Evolutionary conservation across 2,329 filamentous ascomycete species (phyloP).

Genomic region (Aspergillus quadrilineatus): DNA sequence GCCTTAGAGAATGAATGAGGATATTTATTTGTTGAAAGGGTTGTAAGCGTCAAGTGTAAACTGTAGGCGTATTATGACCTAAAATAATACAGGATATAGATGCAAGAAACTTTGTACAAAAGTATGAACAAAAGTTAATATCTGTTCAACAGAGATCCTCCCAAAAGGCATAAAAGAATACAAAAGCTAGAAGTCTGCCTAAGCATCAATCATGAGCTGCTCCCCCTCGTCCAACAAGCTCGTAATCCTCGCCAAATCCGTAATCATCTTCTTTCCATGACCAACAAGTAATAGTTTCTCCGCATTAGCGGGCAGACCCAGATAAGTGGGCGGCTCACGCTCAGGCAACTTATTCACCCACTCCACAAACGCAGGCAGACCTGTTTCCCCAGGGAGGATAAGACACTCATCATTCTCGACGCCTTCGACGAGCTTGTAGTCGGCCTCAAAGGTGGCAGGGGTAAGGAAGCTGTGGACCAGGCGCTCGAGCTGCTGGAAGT

Average conservation of each 20-base stretch:
- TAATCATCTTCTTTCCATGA: slow-evolving; percentile 79
- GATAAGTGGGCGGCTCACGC: slow-evolving; percentile 91
- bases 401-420: slow-evolving; percentile 61
- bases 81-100: too few relatives aligned
- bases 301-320: slow-evolving; percentile 90
- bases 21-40: too few relatives aligned
- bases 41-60: too few relatives aligned
- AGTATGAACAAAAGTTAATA: not conserved
- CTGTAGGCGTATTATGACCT: too few relatives aligned
- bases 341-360: slow-evolving; percentile 94
- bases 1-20: too few relatives aligned
- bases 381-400: slow-evolving; percentile 75
- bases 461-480: slow-evolving; percentile 80
- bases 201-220: slow-evolving; percentile 72
- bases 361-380: slow-evolving; percentile 77
- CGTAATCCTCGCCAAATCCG: slow-evolving; percentile 79
- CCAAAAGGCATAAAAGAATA: not conserved
- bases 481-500: slow-evolving; percentile 70
- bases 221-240: slow-evolving; percentile 92
- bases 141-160: not conserved
- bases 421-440: slow-evolving; percentile 80
- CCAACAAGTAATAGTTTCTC: slow-evolving; percentile 93
- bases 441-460: slow-evolving; percentile 84
- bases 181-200: not conserved
- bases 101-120: too few relatives aligned